Percentiles rank a stretch among this genome's conserved stretches.
Evolutionary conservation across 2,329 filamentous ascomycete species (phyloP).

Genomic region (Bipolaris victoriae): DNA sequence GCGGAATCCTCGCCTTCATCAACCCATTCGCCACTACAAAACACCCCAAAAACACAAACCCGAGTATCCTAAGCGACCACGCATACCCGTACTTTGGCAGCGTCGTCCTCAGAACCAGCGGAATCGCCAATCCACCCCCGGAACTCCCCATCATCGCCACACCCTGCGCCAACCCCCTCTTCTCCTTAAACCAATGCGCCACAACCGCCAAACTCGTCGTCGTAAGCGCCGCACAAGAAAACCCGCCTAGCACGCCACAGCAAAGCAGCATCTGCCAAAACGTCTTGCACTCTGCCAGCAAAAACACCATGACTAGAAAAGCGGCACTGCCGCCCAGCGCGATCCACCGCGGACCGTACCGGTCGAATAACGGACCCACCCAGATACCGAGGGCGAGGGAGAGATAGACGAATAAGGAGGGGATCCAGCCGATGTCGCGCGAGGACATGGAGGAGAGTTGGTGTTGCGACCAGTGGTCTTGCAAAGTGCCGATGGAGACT

Average conservation of each 20-base stretch:
- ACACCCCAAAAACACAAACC: constrained; percentile 44
- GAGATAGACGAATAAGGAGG: constrained; percentile 83
- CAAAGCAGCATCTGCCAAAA: constrained; percentile 54
- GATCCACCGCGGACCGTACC: constrained; percentile 47
- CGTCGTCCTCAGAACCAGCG: constrained; percentile 43
- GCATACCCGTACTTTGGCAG: constrained; percentile 45
- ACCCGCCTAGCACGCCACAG: constrained; percentile 49
- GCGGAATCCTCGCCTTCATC: constrained; percentile 45
- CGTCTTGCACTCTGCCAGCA: constrained; percentile 42
- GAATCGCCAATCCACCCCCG: constrained; percentile 46
- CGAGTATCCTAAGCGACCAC: constrained; percentile 50
- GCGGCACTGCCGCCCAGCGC: constrained; percentile 36
- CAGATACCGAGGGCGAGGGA: constrained; percentile 84
- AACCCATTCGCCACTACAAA: constrained; percentile 43
- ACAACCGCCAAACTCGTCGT: constrained; percentile 47
- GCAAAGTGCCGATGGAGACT: constrained; percentile 70
- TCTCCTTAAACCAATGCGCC: constrained; percentile 49
- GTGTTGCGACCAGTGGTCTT: constrained; percentile 76
- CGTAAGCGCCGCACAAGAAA: constrained; percentile 48
- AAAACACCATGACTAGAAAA: constrained; percentile 40
- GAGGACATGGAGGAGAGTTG: constrained; percentile 69
- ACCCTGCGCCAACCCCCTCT: constrained; percentile 48
- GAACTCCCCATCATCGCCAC: constrained; percentile 49
- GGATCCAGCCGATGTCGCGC: constrained; percentile 83
- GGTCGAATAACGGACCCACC: constrained; percentile 74